Conservation (phyloP, 2,329 filamentous ascomycete species). For the Coniella lustricola region DNA sequence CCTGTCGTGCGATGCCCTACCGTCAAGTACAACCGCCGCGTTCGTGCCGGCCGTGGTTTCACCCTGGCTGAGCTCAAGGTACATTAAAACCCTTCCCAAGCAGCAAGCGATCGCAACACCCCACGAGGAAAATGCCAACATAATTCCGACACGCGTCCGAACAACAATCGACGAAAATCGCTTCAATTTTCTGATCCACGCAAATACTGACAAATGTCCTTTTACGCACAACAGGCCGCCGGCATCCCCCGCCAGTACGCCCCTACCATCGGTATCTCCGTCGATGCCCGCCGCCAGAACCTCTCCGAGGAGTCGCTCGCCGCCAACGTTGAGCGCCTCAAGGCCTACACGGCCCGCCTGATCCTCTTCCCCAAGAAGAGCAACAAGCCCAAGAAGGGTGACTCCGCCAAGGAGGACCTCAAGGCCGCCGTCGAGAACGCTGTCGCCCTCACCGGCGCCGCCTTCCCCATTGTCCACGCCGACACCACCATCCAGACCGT, state of each 20-base stretch:
- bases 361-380: slow-evolving; percentile 96
- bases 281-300: slow-evolving; percentile 96
- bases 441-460: slow-evolving; percentile 42
- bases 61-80: slow-evolving; percentile 97
- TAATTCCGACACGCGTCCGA: not conserved
- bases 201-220: slow-evolving; percentile 22
- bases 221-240: slow-evolving; percentile 62
- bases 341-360: slow-evolving; percentile 92
- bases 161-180: not conserved
- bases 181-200: not conserved
- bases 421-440: slow-evolving; percentile 49
- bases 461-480: slow-evolving; percentile 67
- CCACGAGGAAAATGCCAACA: not conserved
- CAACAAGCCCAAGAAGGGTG: slow-evolving; percentile 89
- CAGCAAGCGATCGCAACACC: not conserved
- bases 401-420: slow-evolving; percentile 76
- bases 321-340: slow-evolving; percentile 93
- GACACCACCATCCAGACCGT: slow-evolving; percentile 63
- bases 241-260: slow-evolving; percentile 92
- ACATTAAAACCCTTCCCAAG: slow-evolving; percentile 28
- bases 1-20: slow-evolving; percentile 96
- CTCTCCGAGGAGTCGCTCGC: slow-evolving; percentile 91
- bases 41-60: slow-evolving; percentile 95
- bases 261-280: slow-evolving; percentile 91
- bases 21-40: slow-evolving; percentile 98